Conservation (phyloP, 805 yeast species). For the Kuraishia hungarica region DNA sequence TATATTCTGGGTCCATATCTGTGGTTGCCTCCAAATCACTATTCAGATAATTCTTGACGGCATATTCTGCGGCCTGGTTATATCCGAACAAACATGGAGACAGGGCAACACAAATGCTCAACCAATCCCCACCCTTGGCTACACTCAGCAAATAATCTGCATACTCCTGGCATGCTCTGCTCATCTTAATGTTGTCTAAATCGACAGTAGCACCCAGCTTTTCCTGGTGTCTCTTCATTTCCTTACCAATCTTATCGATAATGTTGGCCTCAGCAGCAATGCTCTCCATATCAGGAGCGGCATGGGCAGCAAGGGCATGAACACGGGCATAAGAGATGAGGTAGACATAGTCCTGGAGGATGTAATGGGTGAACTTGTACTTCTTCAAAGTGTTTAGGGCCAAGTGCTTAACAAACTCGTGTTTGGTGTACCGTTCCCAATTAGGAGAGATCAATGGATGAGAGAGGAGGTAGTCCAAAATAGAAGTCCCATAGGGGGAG, state of each 20-base stretch:
- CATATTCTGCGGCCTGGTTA: slow-evolving; percentile 42
- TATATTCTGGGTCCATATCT: slow-evolving; percentile 19
- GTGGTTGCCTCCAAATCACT: slow-evolving; percentile 20
- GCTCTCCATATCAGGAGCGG: slow-evolving; percentile 46
- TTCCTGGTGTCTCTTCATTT: slow-evolving; percentile 45
- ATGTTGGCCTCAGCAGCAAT: slow-evolving; percentile 42
- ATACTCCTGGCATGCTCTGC: slow-evolving; percentile 51
- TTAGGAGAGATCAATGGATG: slow-evolving; percentile 46
- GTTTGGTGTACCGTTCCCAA: slow-evolving; percentile 55
- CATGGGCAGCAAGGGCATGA: slow-evolving; percentile 54
- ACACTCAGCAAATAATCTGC: slow-evolving; percentile 49
- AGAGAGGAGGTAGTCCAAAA: slow-evolving; percentile 39
- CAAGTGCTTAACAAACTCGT: slow-evolving; percentile 48
- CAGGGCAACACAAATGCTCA: slow-evolving; percentile 58
- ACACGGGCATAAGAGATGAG: slow-evolving; percentile 60
- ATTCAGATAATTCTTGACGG: slow-evolving; percentile 12
- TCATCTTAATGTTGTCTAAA: slow-evolving; percentile 37
- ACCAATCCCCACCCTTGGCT: slow-evolving; percentile 49
- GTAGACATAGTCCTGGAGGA: slow-evolving; percentile 63
- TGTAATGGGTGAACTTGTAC: slow-evolving; percentile 33
- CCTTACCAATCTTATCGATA: slow-evolving; percentile 42
- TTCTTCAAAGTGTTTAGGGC: slow-evolving; percentile 43
- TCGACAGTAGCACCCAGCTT: slow-evolving; percentile 37
- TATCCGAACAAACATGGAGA: slow-evolving; percentile 76
- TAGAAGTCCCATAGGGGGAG: slow-evolving; percentile 6